Conservation (phyloP, 306 rosid species). For the Dryas alaskensis region DNA sequence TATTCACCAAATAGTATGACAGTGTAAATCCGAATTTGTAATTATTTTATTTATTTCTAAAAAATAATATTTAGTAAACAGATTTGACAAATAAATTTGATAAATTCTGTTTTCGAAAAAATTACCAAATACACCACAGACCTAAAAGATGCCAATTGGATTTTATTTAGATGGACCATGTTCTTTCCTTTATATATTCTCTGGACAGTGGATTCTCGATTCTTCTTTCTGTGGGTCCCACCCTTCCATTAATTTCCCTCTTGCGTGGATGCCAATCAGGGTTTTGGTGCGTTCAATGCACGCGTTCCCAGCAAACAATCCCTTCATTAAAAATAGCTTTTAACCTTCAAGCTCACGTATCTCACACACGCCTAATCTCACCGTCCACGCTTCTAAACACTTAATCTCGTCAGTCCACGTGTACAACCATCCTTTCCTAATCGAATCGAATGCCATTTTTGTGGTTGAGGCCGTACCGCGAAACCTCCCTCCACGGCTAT, state of each 20-base stretch:
- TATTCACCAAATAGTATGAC: too few species aligned
- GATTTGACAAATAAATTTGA: too few species aligned
- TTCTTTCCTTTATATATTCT: background rate
- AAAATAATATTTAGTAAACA: too few species aligned
- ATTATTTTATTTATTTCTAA: too few species aligned
- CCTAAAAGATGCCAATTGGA: background rate
- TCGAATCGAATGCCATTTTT: background rate
- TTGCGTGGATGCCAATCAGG: background rate
- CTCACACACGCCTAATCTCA: background rate
- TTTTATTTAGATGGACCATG: background rate
- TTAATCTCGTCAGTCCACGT: constrained; percentile 17
- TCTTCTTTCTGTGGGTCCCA: background rate
- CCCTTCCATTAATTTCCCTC: background rate
- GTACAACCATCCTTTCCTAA: background rate
- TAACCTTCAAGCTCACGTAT: background rate
- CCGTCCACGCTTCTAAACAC: constrained; percentile 8
- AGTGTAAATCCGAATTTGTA: too few species aligned
- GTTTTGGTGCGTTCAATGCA: constrained; percentile 17
- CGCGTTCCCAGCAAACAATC: constrained; percentile 11
- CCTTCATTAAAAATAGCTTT: background rate
- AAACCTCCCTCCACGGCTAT: background rate
- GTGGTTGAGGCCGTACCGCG: background rate
- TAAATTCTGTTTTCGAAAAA: too few species aligned
- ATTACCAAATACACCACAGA: too few species aligned
- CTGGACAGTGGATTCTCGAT: background rate